Evolutionary conservation across 192 early-diverging fungal species (phyloP), one percentile per base, ranked within the genome.

Genomic region (Coemansia sp.): DNA sequence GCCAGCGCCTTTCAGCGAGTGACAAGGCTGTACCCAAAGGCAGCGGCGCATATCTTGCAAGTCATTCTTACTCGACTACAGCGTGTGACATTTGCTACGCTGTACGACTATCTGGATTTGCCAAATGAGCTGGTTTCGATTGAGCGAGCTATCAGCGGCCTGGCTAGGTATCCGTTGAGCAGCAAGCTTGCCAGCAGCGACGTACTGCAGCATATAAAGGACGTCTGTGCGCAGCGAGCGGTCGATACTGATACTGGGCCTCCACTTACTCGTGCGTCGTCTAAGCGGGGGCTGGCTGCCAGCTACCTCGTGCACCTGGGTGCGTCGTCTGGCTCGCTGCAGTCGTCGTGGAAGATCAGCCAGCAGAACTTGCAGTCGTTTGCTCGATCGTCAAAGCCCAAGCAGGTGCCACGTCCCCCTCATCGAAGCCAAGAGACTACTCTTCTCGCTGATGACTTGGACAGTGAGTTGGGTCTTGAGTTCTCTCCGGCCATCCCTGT

Each of bases 51-150:
- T 67, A 97, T 99, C 42, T 90, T 95, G 5, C 97, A 97, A 69
- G 96, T 98, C 16, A 97, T 99, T 67, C 72, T 99, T 70, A 95
- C 95, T 2, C 89, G 97, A 38, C 94, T 99, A 70, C 95, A 98
- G 80, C 89, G 97, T 1, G 96, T 97, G 44, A 98, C 97, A 0
- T 90, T 96, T 76, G 86, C 94, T 73, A 96, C 95, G 4, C 89
- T 97, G 63, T 91, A 94, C 73, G 87, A 91, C 63, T 98, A 97
- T 67, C 86, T 97, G 2, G 94, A 93, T 9, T 74, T 97, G 49
- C 92, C 93, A 5, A 89, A 91, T 59, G 95, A 97, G 67, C 87
- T 98, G 2, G 86, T 98, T 52, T 87, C 89, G 31, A 90, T 96
- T 61, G 95, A 99, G 72, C 89, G 91, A 41, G 85, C 87, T 8